Base-by-base conservation (phyloP, 2,329 filamentous ascomycete species). In the Cryphonectria radicalis region DNA sequence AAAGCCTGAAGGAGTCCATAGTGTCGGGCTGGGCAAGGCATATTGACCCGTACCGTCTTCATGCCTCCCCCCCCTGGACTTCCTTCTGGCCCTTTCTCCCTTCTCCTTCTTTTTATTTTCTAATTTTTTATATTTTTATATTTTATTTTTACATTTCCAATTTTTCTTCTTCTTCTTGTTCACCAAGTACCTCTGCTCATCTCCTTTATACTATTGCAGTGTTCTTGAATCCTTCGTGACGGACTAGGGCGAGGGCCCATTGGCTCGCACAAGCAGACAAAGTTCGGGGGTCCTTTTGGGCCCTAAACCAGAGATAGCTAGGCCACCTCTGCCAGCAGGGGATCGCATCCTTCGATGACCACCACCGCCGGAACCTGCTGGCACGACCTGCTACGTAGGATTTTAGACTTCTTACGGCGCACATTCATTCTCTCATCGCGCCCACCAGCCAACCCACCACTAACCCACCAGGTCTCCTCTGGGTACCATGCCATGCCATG, bases 261-360 rank as follows among this genome's bases (percentile, higher is more conserved):
- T 62, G 59, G 59, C 40, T 35, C 35, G 22, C 19, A 22, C 32
- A 8, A 14, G 7, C 35, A 59, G 5, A 59, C 55, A n/a, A 59
- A 59, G 55, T 32, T 59, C 55, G 55, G 32, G 32, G 59, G 59
- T 62, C 59, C 59, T 62, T 62, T 62, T 62, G 59, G 35, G 35
- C 32, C 32, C 59, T 62, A 62, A 11, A 62, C 59, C 35, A n/a
- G 59, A 59, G 25, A 35, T 8, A 28, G 55, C 55, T 59, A 59
- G 55, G 14, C 55, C 46, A 3, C 14, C 25, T 59, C 55, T 32
- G 28, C 55, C 14, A 32, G 28, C 55, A 59, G 55, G 55, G 55
- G 55, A 28, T 32, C 28, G 55, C 25, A 59, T 59, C 55, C 55
- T 59, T 59, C 55, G 19, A n/a, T 28, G 28, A 32, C 25, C 11